phyloP scores from a whole-genome alignment of 192 early-diverging fungal species.

The Podila horticola region DNA sequence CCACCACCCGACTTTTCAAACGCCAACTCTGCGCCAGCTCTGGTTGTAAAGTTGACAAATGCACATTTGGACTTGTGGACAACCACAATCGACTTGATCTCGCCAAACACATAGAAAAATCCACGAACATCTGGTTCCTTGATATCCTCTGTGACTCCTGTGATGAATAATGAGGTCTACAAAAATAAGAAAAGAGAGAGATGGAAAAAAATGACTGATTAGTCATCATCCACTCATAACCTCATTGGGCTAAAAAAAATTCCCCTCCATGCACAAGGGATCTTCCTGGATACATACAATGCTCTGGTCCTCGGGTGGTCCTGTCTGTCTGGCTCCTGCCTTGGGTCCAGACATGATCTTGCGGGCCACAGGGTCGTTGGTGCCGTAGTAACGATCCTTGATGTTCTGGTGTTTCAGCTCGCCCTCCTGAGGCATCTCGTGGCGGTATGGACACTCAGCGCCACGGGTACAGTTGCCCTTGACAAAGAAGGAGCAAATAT shows the following conservation, averaged over 20 bases:
- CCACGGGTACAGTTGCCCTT: slow-evolving; percentile 96
- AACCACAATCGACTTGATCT: slow-evolving; percentile 88
- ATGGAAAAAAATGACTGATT: background rate
- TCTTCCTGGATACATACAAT: slow-evolving; percentile 59
- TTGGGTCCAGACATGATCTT: slow-evolving; percentile 75
- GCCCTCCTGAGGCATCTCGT: slow-evolving; percentile 88
- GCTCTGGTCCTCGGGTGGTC: slow-evolving; percentile 81
- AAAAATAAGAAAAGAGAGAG: background rate
- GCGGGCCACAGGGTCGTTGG: slow-evolving; percentile 93
- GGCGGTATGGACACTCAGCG: slow-evolving; percentile 95
- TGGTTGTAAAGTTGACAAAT: slow-evolving; percentile 89
- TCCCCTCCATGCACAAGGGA: background rate
- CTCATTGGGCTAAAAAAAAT: background rate
- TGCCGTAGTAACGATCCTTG: slow-evolving; percentile 93
- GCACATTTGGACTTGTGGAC: slow-evolving; percentile 85
- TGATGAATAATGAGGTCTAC: slow-evolving; percentile 86
- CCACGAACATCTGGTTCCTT: slow-evolving; percentile 76
- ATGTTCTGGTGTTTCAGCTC: slow-evolving; percentile 94
- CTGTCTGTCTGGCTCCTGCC: slow-evolving; percentile 60
- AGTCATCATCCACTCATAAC: background rate
- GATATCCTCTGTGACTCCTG: slow-evolving; percentile 79
- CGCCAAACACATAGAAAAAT: slow-evolving; percentile 86
- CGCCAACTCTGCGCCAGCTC: slow-evolving; percentile 88
- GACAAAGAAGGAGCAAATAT: slow-evolving; percentile 97
- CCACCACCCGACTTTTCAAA: slow-evolving; percentile 76